Conservation (phyloP, 2,329 filamentous ascomycete species). For the Alternaria sp. region DNA sequence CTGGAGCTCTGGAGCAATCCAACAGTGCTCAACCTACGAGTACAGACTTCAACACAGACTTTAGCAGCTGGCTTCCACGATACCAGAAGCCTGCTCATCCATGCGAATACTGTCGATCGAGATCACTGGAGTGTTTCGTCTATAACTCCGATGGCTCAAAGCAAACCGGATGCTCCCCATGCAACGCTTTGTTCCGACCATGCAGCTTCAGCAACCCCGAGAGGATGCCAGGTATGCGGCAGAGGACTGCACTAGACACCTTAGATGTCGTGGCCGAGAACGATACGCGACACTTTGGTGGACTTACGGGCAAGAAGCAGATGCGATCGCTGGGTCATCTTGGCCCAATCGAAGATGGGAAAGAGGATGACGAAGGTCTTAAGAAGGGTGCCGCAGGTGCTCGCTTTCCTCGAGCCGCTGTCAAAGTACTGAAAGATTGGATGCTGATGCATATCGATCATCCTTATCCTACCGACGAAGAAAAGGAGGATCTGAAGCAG, state of each 20-base stretch:
- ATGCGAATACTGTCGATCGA: conserved; percentile 59
- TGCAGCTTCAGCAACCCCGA: conserved; percentile 57
- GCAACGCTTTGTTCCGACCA: conserved; percentile 57
- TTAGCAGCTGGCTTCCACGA: conserved; percentile 57
- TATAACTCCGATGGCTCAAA: conserved; percentile 50
- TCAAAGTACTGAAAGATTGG: conserved; percentile 86
- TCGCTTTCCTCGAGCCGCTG: conserved; percentile 78
- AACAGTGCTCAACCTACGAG: conserved; percentile 14
- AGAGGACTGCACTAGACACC: conserved; percentile 55
- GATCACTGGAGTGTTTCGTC: conserved; percentile 58
- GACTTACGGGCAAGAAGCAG: conserved; percentile 50
- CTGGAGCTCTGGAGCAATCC: conserved; percentile 13
- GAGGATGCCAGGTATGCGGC: conserved; percentile 39
- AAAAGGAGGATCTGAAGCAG: conserved; percentile 80
- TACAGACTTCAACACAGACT: conserved; percentile 52
- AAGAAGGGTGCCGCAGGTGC: conserved; percentile 47
- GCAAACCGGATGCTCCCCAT: conserved; percentile 55
- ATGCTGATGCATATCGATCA: conserved; percentile 79
- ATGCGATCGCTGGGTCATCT: conserved; percentile 47
- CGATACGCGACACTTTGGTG: conserved; percentile 40
- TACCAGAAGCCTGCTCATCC: conserved; percentile 56
- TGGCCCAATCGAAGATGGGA: conserved; percentile 47
- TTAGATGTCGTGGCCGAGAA: conserved; percentile 58
- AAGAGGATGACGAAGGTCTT: conserved; percentile 32
- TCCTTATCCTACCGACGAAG: conserved; percentile 87